Base-by-base conservation (phyloP, 371 early-diverging fungal genomes). In the Mucor racemosus region DNA sequence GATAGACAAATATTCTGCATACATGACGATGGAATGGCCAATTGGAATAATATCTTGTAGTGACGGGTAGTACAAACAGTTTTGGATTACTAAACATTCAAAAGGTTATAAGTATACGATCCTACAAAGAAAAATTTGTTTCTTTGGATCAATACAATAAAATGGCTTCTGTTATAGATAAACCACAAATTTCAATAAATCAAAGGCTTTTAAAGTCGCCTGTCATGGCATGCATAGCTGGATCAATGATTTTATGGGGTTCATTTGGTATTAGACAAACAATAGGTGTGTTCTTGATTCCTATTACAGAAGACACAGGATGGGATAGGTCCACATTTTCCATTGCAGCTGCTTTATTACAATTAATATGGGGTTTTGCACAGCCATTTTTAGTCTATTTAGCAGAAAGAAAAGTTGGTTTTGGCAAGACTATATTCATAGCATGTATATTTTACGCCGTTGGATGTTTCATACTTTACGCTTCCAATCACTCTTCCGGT, bases 251-350 rank as follows among this genome's bases (percentile, higher is more conserved):
- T 26, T 50, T 79, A 10, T 79, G 76, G 72, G 42, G 63, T 5
- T 72, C 74, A 7, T 76, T 76, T 54, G 79, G 76, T 38, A 58
- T 76, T 21, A 72, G 79, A 26, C 79, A 79, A 46, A 60, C 71
- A 3, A 54, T 76, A 44, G 76, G 79, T 10, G 56, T 78, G 0
- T 76, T 72, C 39, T 57, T 76, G 54, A 66, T 78, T 4, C 79
- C 79, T 2, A 64, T 78, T 14, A 75, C 76, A 15, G 10, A 13
- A 19, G 71, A 69, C 7, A 71, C 69, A 9, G 79, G 79, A 6
- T 73, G 72, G 79, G 63, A 64, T 33, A 59, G 79, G 65, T 61
- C 74, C 3, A 67, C 72, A 0, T 76, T 72, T 36, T 76, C 79
- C 1, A 68, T 75, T 15, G 79, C 72, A 4, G 71, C 76, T 7